phyloP scores from a whole-genome alignment of 108 stramenopile genomes.

The Skeletonema marinoi region DNA sequence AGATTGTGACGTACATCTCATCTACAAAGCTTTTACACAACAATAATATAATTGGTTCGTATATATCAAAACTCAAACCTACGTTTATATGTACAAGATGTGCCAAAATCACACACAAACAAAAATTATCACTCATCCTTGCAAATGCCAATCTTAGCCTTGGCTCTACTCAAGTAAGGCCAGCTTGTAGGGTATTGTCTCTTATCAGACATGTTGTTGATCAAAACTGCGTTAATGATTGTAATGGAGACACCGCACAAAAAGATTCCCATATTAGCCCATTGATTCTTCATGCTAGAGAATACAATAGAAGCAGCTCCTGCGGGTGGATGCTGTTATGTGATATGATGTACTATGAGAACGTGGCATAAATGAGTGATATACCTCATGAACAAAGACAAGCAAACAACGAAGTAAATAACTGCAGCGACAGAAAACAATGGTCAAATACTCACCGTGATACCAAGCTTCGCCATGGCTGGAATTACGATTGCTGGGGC shows the following conservation, averaged over 20 bases:
- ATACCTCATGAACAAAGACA: too few relatives aligned
- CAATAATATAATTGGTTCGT: neutral
- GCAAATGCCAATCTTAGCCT: neutral
- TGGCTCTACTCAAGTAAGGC: constrained; percentile 14
- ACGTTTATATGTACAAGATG: neutral
- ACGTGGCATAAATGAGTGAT: too few relatives aligned
- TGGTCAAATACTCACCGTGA: constrained; percentile 11
- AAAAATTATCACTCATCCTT: neutral
- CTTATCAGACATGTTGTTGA: constrained; percentile 59
- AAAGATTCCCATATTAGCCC: constrained; percentile 25
- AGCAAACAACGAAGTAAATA: too few relatives aligned
- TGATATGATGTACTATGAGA: too few relatives aligned
- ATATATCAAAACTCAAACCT: neutral
- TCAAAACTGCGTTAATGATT: constrained; percentile 38
- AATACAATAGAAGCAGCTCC: constrained; percentile 45
- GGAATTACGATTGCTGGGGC: constrained; percentile 46
- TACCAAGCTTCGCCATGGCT: constrained; percentile 50
- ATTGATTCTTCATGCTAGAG: constrained; percentile 24
- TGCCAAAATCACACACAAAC: neutral
- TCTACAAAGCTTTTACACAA: neutral
- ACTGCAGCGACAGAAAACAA: too few relatives aligned
- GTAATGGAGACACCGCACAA: constrained; percentile 38
- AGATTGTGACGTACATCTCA: neutral
- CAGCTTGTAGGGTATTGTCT: constrained; percentile 66
- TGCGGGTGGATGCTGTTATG: constrained; percentile 24